phyloP scores from a whole-genome alignment of 2,329 filamentous ascomycete species.

The Colletotrichum sp. region DNA sequence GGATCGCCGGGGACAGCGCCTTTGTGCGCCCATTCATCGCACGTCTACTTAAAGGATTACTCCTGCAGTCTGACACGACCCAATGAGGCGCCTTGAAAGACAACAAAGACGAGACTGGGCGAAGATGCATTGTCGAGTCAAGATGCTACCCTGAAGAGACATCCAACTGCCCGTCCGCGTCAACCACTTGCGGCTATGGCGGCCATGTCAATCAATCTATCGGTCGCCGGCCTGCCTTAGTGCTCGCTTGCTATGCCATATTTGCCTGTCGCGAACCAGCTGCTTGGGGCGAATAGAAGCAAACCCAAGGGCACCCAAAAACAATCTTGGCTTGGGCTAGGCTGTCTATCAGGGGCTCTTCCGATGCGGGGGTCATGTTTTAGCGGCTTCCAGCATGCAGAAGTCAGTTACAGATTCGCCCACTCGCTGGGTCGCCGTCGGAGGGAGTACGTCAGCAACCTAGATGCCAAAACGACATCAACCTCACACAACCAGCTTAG shows the following conservation, averaged over 20 bases:
- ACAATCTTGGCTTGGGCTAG: background rate
- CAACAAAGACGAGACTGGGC: background rate
- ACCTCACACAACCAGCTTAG: background rate
- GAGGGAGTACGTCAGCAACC: background rate
- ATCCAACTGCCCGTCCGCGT: background rate
- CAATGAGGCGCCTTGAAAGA: background rate
- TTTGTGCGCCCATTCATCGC: background rate
- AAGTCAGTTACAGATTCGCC: conserved; percentile 6
- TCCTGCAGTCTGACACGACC: background rate
- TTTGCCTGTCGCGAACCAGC: background rate
- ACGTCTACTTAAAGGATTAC: background rate
- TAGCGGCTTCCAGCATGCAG: conserved; percentile 6
- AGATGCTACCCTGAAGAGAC: background rate
- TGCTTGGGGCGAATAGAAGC: conserved; percentile 2
- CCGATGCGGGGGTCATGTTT: conserved; percentile 16
- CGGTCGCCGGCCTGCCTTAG: background rate
- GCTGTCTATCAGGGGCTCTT: background rate
- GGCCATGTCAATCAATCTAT: background rate
- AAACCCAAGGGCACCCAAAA: background rate
- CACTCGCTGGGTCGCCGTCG: background rate
- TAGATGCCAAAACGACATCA: background rate
- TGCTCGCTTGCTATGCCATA: background rate
- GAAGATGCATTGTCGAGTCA: background rate
- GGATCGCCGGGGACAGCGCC: conserved; percentile 5
- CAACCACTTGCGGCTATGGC: background rate